phyloP scores from a whole-genome alignment of 2,329 filamentous ascomycete species.

The Colletotrichum paranaense region DNA sequence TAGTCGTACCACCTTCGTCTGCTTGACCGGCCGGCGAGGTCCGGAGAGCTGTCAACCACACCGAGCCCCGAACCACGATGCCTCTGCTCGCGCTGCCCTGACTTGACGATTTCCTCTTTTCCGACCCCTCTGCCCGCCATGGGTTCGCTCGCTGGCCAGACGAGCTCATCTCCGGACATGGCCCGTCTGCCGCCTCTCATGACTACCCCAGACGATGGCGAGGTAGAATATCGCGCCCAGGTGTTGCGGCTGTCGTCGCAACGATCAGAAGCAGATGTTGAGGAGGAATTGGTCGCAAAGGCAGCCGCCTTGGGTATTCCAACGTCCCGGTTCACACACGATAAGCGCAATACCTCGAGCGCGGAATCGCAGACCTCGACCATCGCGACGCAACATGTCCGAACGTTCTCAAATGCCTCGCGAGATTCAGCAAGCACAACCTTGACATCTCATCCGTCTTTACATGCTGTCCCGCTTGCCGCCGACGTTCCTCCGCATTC shows the following conservation, averaged over 20 bases:
- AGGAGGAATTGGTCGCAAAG: slow-evolving; percentile 48
- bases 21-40: slow-evolving; percentile 22
- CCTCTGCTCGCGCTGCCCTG: slow-evolving; percentile 30
- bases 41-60: slow-evolving; percentile 20
- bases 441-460: slow-evolving; percentile 56
- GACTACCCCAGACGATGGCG: slow-evolving; percentile 49
- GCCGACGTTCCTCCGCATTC: slow-evolving; percentile 39
- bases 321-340: slow-evolving; percentile 42
- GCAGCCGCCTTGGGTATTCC: slow-evolving; percentile 51
- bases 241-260: slow-evolving; percentile 50
- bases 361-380: slow-evolving; percentile 56
- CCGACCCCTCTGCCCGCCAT: slow-evolving; percentile 24
- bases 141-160: slow-evolving; percentile 31
- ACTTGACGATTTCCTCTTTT: slow-evolving; percentile 15
- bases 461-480: slow-evolving; percentile 43
- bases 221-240: slow-evolving; percentile 51
- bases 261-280: slow-evolving; percentile 52
- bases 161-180: slow-evolving; percentile 28
- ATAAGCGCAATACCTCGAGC: slow-evolving; percentile 51
- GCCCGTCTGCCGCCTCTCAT: slow-evolving; percentile 1
- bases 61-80: slow-evolving; percentile 29
- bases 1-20: slow-evolving; percentile 16
- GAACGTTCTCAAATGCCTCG: slow-evolving; percentile 57
- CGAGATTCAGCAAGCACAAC: slow-evolving; percentile 52
- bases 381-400: slow-evolving; percentile 53